Conservation (phyloP, 805 yeast species). For the Metschnikowia henanensis region DNA sequence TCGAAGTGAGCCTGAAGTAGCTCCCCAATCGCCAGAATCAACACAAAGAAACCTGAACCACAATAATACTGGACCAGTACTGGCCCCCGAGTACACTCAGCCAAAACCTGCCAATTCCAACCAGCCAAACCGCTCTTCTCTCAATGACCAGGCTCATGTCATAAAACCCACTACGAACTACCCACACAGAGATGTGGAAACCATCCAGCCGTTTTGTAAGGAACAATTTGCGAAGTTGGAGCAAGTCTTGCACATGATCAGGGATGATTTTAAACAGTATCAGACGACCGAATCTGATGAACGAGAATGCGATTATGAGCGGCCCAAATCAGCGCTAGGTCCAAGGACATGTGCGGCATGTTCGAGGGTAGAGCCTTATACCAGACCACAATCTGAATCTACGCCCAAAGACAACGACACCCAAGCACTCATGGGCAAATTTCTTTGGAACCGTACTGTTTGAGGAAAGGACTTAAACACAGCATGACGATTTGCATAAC, state of each 20-base stretch:
- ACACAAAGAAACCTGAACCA: no score
- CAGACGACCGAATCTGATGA: not conserved
- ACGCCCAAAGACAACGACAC: slow-evolving; percentile 14
- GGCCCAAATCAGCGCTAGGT: not conserved
- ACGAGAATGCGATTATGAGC: not conserved
- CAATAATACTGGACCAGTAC: no score
- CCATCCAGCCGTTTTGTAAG: slow-evolving; percentile 2
- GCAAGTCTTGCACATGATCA: not conserved
- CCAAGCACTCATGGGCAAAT: slow-evolving; percentile 16
- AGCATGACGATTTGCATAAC: no score
- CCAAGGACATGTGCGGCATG: slow-evolving; percentile 5
- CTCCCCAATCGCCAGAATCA: no score
- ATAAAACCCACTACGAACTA: no score
- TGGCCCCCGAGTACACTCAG: no score
- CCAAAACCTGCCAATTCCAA: no score
- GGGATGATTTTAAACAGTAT: slow-evolving; percentile 1
- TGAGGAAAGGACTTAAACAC: no score
- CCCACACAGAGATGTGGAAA: no score
- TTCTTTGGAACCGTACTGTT: slow-evolving; percentile 17
- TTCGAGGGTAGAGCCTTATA: not conserved
- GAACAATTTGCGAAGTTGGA: slow-evolving; percentile 6
- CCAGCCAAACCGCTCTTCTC: no score
- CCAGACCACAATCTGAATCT: slow-evolving; percentile 13
- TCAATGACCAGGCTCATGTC: no score
- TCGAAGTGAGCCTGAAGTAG: no score